Conservation (phyloP, 345 rosid genomes). For the Salix udensis region DNA sequence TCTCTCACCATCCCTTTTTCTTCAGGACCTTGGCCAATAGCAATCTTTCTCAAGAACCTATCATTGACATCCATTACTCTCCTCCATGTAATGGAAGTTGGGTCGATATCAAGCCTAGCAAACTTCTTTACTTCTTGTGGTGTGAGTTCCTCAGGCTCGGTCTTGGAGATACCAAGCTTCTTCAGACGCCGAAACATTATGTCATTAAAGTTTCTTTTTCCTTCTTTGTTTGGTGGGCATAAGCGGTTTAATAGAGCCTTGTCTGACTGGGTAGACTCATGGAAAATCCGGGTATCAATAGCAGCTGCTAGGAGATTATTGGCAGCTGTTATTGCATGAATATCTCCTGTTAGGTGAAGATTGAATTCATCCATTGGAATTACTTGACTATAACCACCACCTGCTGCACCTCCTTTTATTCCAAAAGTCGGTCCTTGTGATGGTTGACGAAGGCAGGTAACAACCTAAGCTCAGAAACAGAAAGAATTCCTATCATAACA, state of each 20-base stretch:
- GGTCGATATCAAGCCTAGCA: slow-evolving; percentile 92
- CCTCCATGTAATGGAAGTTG: slow-evolving; percentile 85
- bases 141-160: slow-evolving; percentile 80
- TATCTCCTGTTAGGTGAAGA: slow-evolving; percentile 95
- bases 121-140: slow-evolving; percentile 71
- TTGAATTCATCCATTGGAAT: slow-evolving; percentile 99
- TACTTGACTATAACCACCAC: slow-evolving; percentile 99
- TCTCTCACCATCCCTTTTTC: slow-evolving; percentile 97
- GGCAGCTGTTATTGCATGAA: slow-evolving; percentile 98
- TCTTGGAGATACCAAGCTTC: slow-evolving; percentile 83
- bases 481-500: neutral
- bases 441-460: slow-evolving; percentile 96
- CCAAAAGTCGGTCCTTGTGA: slow-evolving; percentile 99
- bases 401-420: slow-evolving; percentile 99
- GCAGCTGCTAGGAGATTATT: slow-evolving; percentile 99
- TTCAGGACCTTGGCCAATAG: slow-evolving; percentile 92
- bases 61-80: slow-evolving; percentile 99
- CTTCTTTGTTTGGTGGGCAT: slow-evolving; percentile 86
- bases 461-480: slow-evolving; percentile 50
- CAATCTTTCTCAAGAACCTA: slow-evolving; percentile 84
- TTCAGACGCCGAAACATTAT: slow-evolving; percentile 83
- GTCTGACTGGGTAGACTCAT: slow-evolving; percentile 84
- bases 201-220: slow-evolving; percentile 67
- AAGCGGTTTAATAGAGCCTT: slow-evolving; percentile 90
- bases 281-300: slow-evolving; percentile 92